Percentiles rank a stretch among this genome's conserved stretches.
phyloP scores from a whole-genome alignment of 2,329 filamentous ascomycete genomes.

The Penicillium sp. region DNA sequence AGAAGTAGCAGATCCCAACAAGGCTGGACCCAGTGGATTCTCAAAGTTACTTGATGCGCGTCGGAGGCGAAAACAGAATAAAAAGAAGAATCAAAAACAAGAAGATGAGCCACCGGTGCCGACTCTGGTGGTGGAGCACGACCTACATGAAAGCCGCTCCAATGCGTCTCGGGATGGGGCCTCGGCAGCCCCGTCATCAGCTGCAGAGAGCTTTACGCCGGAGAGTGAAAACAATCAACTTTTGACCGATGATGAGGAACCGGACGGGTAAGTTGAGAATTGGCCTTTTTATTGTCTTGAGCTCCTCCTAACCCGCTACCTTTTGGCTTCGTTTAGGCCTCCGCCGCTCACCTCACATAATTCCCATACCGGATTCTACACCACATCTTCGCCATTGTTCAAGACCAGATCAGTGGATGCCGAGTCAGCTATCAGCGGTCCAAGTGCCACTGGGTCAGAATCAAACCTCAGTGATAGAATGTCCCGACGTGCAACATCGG shows the following conservation, averaged over 20 bases:
- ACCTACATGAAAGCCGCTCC: constrained; percentile 23
- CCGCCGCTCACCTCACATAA: constrained; percentile 57
- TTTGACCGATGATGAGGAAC: constrained; percentile 40
- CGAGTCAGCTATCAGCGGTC: constrained; percentile 29
- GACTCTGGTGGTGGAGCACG: constrained; percentile 21
- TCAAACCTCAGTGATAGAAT: constrained; percentile 42
- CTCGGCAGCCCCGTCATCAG: constrained; percentile 23
- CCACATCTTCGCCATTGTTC: constrained; percentile 66
- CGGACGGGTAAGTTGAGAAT: constrained; percentile 37
- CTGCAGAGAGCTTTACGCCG: constrained; percentile 21
- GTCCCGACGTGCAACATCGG: constrained; percentile 26
- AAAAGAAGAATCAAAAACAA: constrained; percentile 25
- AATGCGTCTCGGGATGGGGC: constrained; percentile 27
- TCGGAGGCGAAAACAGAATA: constrained; percentile 45
- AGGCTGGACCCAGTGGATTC: constrained; percentile 46
- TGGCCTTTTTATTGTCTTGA: not conserved
- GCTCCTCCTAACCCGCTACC: not conserved
- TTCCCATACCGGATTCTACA: constrained; percentile 66
- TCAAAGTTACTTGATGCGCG: constrained; percentile 51
- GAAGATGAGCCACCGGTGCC: constrained; percentile 25
- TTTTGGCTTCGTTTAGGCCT: constrained; percentile 28
- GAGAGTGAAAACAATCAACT: constrained; percentile 29
- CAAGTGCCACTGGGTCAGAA: constrained; percentile 39
- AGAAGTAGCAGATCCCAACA: constrained; percentile 36
- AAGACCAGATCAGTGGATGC: constrained; percentile 52